Evolutionary conservation across 1,284 basidiomycete genomes (phyloP), one percentile per base, ranked within the genome.

Genomic region (Exobasidium cylindrosporum): DNA sequence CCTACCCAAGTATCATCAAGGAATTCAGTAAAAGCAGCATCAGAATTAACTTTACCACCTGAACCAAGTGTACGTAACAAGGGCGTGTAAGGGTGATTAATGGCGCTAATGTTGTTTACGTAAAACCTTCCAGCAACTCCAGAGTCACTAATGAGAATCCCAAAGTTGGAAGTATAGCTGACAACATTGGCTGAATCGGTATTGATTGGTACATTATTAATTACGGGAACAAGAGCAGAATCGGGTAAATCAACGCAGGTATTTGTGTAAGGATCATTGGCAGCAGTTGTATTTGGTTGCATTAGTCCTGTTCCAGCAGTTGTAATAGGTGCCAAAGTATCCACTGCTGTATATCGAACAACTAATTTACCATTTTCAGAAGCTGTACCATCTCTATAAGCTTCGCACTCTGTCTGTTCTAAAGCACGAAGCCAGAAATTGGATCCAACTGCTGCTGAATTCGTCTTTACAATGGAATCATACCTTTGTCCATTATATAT

Each of bases 21-120:
- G 1, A 66, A 56, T 31, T 62, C 30, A 5, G 69, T 31, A n/a
- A 60, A 63, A 3, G 69, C 63, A 44, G 66, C 50, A 13, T 62
- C 63, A 21, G 58, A 58, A 13, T 52, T 43, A 24, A 68, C 65
- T 63, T 66, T 69, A n/a, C 44, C 28, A 1, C 65, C 69, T 0
- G 28, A 32, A 29, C 69, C 64, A 5, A 65, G 55, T 28, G 75
- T 47, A 60, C 58, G 52, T 65, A 67, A 61, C 65, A 76, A 35
- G 60, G 72, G 47, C 65, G 66, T 52, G 62, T 67, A 29, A 70
- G 80, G 77, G 55, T 79, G 70, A 67, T 80, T 65, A 56, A 58
- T 45, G 13, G 61, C 64, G 6, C 62, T 67, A 29, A 62, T 54
- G 31, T 62, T 57, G 52, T 72, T 68, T 57, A 72, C 53, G 47